These are phyloP conservation scores for Talaromyces adpressus DNA, from an alignment of 495 filamentous ascomycete species.

Conservation along the genomic window DNA sequence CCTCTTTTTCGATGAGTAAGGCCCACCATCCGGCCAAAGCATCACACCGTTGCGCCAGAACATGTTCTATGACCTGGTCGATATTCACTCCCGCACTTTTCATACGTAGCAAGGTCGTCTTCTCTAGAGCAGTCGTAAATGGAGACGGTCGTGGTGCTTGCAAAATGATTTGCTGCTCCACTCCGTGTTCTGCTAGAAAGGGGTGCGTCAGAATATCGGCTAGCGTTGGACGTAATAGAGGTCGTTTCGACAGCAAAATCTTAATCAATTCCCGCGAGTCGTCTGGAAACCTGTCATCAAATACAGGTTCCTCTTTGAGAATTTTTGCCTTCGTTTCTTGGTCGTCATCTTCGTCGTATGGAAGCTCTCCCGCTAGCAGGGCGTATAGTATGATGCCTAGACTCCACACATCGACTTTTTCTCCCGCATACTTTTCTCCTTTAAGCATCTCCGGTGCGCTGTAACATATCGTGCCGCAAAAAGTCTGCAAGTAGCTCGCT, in stretches of 20 bases:
- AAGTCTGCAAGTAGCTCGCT: constrained; percentile 91
- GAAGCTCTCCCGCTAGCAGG: constrained; percentile 83
- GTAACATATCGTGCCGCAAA: constrained; percentile 96
- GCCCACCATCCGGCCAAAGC: constrained; percentile 94
- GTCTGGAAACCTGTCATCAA: constrained; percentile 68
- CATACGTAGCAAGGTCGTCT: constrained; percentile 89
- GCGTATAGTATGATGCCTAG: constrained; percentile 94
- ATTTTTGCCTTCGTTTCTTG: constrained; percentile 78
- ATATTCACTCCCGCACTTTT: constrained; percentile 91
- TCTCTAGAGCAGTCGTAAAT: constrained; percentile 84
- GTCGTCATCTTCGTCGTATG: constrained; percentile 93
- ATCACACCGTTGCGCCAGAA: constrained; percentile 84
- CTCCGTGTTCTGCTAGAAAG: constrained; percentile 82
- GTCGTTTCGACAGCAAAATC: constrained; percentile 77
- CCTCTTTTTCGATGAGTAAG: constrained; percentile 89
- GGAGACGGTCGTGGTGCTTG: constrained; percentile 76
- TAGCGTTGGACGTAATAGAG: constrained; percentile 73
- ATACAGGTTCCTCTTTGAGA: constrained; percentile 73
- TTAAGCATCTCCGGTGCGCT: constrained; percentile 98
- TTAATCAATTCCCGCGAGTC: constrained; percentile 73
- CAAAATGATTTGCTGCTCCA: constrained; percentile 84
- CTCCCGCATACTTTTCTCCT: constrained; percentile 94
- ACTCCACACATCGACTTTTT: constrained; percentile 98
- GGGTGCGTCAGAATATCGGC: constrained; percentile 85
- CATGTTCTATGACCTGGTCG: constrained; percentile 89